Evolutionary conservation across 2,329 filamentous ascomycete species (phyloP).

Genomic region (Phialophora macrospora): DNA sequence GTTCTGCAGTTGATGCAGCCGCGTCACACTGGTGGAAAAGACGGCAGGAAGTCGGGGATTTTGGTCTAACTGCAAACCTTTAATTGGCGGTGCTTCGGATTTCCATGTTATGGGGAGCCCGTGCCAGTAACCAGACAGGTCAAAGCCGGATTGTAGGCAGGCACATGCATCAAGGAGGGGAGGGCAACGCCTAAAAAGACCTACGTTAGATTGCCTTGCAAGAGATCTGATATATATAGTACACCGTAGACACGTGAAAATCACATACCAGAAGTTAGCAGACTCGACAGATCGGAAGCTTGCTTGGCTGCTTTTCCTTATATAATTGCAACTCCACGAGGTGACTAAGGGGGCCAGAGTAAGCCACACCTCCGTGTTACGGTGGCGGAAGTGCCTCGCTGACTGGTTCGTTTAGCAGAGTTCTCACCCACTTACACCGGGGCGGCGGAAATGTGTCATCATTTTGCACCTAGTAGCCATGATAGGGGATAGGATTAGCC

Average conservation of each 20-base stretch:
- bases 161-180: not conserved
- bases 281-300: not conserved
- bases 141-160: not conserved
- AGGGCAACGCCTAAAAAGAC: not conserved
- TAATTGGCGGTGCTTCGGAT: not conserved
- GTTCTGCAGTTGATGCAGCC: not conserved
- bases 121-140: not conserved
- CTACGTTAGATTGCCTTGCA: not conserved
- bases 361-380: not conserved
- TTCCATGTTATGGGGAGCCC: not conserved
- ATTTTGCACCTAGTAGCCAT: not conserved
- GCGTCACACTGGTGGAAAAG: conserved; percentile 6
- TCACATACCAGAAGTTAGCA: not conserved
- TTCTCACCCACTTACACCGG: not conserved
- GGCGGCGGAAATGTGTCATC: conserved; percentile 7
- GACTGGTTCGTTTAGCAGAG: conserved; percentile 4
- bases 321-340: not conserved
- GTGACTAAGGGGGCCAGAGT: not conserved
- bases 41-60: not conserved
- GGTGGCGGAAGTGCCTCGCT: too few relatives aligned
- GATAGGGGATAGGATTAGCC: not conserved
- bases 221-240: not conserved
- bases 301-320: not conserved
- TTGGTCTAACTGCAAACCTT: not conserved
- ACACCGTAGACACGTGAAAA: not conserved